A percentile compares a stretch with the other conserved stretches of the same genome.
These are phyloP conservation scores for Claviceps quebecensis DNA, from an alignment of 2,329 filamentous ascomycete genomes.

Conservation along the genomic window DNA sequence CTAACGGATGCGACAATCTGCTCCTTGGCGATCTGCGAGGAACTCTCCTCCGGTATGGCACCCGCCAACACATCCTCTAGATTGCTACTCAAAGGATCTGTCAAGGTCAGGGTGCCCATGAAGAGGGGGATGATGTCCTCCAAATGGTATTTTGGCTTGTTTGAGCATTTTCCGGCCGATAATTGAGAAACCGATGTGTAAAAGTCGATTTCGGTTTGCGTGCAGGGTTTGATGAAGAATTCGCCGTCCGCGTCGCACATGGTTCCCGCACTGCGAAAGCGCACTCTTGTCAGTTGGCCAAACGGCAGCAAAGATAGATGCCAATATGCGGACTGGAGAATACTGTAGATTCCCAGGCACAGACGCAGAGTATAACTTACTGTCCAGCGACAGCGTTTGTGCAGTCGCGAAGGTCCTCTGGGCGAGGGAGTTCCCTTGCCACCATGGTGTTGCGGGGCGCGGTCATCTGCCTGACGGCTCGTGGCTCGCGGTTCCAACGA, in stretches of 20 bases:
- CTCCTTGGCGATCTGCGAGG: constrained; percentile 19
- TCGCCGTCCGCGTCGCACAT: constrained; percentile 71
- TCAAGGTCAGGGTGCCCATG: constrained; percentile 66
- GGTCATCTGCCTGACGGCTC: not conserved
- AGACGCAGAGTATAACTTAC: constrained; percentile 36
- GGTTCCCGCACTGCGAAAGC: constrained; percentile 61
- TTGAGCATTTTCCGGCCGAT: constrained; percentile 45
- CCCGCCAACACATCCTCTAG: constrained; percentile 35
- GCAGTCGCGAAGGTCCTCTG: constrained; percentile 52
- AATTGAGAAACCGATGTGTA: constrained; percentile 47
- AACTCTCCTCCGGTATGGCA: constrained; percentile 24
- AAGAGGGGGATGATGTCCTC: constrained; percentile 71
- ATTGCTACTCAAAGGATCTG: constrained; percentile 33
- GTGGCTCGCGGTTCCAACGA: not conserved
- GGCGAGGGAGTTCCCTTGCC: constrained; percentile 34
- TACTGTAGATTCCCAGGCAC: not conserved
- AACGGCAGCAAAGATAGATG: not conserved
- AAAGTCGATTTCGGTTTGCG: constrained; percentile 70
- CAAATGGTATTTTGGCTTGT: constrained; percentile 34
- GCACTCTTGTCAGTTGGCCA: not conserved
- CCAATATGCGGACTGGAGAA: not conserved
- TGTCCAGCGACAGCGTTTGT: constrained; percentile 71
- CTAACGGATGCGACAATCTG: constrained; percentile 20
- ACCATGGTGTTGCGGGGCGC: constrained; percentile 10
- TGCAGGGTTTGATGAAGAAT: constrained; percentile 91